Base-by-base conservation (phyloP, 208 protist species). In the Leishmania turanica region DNA sequence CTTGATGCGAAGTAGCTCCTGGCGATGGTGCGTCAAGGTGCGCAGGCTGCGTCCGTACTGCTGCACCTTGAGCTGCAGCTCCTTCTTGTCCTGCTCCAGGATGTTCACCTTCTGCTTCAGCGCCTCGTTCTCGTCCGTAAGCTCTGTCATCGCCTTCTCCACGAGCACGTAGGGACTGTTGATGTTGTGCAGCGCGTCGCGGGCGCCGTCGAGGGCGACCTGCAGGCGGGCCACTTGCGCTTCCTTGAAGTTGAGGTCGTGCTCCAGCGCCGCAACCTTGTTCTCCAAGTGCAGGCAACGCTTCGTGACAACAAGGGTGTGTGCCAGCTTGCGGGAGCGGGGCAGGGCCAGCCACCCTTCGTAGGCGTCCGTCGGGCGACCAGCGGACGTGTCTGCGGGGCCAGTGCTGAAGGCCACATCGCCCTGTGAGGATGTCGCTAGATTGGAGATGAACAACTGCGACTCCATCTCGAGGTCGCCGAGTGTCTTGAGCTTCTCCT, bases 251-350 rank as follows among this genome's bases (percentile, higher is more conserved):
- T 84, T 85, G 17, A 91, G 11, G 54, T 97, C 94, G 69, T 93
- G 87, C 75, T 94, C 81, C 31, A 97, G 78, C 3, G 89, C 76
- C 5, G 79, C 60, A 3, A 93, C 68, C 40, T 93, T 89, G 80
- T 97, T 97, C 75, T 97, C 92, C 17, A 97, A 79, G n/a, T 96
- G 91, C 42, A 97, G 80, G 69, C 94, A 97, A n/a, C 92, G 88
- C 79, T 96, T 95, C 8, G 94, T 95, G n/a, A 97, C 89, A 7
- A 90, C 86, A 6, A 97, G 79, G 15, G 89, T 86, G 86, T 97
- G 92, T 3, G 91, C 87, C 27, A 96, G 60, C 80, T 96, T 96
- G 13, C 94, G 91, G 3, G 94, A 97, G 7, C 86, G 84, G 11
- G 94, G 92, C 58, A 97, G 77, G 9, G 92, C 91, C 1, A 93